Evolutionary conservation across 2,329 filamentous ascomycete genomes (phyloP).

Genomic region (Fusarium verrucosum): DNA sequence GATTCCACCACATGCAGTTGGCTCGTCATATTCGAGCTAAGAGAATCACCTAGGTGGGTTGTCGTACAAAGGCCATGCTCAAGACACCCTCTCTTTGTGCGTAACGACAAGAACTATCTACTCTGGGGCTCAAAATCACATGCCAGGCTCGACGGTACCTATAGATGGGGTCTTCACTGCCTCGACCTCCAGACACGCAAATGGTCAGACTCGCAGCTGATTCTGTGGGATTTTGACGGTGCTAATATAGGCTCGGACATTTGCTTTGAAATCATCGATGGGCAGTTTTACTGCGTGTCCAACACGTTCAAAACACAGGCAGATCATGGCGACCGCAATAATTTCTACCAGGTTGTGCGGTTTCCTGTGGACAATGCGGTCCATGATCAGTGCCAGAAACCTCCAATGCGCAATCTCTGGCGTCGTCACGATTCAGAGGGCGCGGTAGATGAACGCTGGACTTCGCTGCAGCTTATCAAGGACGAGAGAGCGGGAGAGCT

Average conservation of each 20-base stretch:
- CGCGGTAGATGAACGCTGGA: slow-evolving; percentile 79
- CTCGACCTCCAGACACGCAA: slow-evolving; percentile 55
- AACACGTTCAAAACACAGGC: slow-evolving; percentile 70
- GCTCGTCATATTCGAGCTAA: slow-evolving; percentile 56
- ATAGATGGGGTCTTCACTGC: slow-evolving; percentile 70
- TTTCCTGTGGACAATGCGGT: slow-evolving; percentile 61
- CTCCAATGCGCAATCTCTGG: slow-evolving; percentile 61
- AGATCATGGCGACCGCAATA: slow-evolving; percentile 72
- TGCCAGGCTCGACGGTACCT: slow-evolving; percentile 61
- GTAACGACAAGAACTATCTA: slow-evolving; percentile 68
- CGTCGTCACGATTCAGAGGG: slow-evolving; percentile 74
- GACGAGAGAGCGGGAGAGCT: slow-evolving; percentile 68
- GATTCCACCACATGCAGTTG: slow-evolving; percentile 54
- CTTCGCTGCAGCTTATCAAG: slow-evolving; percentile 67
- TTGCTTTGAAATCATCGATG: slow-evolving; percentile 75
- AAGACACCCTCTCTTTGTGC: slow-evolving; percentile 69
- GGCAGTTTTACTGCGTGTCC: slow-evolving; percentile 74
- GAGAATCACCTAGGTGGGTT: slow-evolving; percentile 57
- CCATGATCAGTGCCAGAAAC: slow-evolving; percentile 52
- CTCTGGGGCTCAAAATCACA: slow-evolving; percentile 73
- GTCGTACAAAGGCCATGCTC: slow-evolving; percentile 55
- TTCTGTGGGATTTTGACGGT: slow-evolving; percentile 68
- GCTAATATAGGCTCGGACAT: slow-evolving; percentile 72
- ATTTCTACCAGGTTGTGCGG: slow-evolving; percentile 73
- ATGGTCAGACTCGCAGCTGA: slow-evolving; percentile 57